Percentiles rank a stretch among this genome's conserved stretches.
Evolutionary conservation across 805 yeast species (phyloP).

Genomic region (Zygotorulaspora chibaensis): DNA sequence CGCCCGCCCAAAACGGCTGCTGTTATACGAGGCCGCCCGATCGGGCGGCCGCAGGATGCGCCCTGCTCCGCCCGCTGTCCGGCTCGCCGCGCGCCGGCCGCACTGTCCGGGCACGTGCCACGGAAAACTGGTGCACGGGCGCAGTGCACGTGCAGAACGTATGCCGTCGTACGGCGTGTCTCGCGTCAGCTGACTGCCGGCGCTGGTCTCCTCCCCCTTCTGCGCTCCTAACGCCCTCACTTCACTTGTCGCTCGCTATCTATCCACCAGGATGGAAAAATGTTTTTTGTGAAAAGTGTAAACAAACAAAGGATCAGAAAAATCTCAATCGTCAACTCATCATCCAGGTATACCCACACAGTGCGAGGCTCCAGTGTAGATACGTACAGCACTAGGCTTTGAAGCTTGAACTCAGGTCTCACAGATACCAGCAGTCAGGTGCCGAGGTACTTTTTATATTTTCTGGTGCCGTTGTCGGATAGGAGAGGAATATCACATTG

Average conservation of each 20-base stretch:
- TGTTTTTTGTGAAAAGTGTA: neutral
- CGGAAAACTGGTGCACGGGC: neutral
- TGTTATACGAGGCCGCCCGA: neutral
- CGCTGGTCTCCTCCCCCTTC: neutral
- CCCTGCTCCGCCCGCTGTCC: neutral
- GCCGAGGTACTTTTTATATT: no score
- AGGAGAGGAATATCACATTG: no score
- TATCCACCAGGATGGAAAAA: neutral
- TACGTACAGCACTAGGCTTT: no score
- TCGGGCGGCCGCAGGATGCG: neutral
- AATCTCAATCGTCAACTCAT: neutral
- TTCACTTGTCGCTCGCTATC: neutral
- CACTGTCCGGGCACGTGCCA: neutral
- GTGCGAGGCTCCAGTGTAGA: neutral
- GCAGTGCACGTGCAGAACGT: no score
- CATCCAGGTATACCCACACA: neutral
- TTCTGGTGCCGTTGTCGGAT: no score
- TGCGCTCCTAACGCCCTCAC: neutral
- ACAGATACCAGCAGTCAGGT: no score
- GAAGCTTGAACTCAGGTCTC: no score
- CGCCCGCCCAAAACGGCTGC: neutral
- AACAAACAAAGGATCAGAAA: neutral
- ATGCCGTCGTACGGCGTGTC: no score
- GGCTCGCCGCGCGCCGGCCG: neutral
- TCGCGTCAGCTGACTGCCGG: no score